Base-by-base conservation (phyloP, 306 rosid genomes). In the Dalbergia cultrata region DNA sequence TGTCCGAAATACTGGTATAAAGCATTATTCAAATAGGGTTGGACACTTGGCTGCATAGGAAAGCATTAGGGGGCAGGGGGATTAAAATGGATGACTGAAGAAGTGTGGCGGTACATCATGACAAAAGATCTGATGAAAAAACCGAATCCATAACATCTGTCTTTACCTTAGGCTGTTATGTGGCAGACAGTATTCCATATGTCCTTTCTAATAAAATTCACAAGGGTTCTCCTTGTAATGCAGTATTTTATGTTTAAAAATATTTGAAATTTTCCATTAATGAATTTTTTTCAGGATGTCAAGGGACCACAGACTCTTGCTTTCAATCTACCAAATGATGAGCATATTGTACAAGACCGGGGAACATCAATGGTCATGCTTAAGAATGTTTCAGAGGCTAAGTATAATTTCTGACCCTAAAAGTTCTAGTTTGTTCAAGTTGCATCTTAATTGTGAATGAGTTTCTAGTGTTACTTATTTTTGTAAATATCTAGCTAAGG, bases 351-450 rank as follows among this genome's bases (percentile, higher is more conserved):
- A 18, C 91, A 91, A 26, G 98, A 90, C 61, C 91, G 87, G 59
- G 98, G 99, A 86, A 66, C 99, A 67, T 91, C 99, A 77, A 95
- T 93, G 99, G 98, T 95, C 82, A 90, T 95, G 89, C 98, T 93
- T 70, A 95, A 95, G 93, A 95, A 95, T 91, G 91, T 95, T 78
- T 91, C 95, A 22, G 98, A 95, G 92, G 98, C 98, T 6, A 95
- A 95, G 99, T 95, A 95, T 70, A 43, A 26, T 21, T 81, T 83
- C 43, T 56, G 70, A 56, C 74, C 84, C 74, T 79, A 8, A 64
- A 74, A 60, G 43, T 18, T 84, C 41, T 63, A 64, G 37, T 60
- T 43, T 86, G 53, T 52, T 82, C 68, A 18, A 60, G 37, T 75
- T 73, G 59, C 26, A 34, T 43, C 14, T 77, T 79, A 52, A 67